phyloP scores from a whole-genome alignment of 176 grass and related monocot species.

The Typha latifolia region DNA sequence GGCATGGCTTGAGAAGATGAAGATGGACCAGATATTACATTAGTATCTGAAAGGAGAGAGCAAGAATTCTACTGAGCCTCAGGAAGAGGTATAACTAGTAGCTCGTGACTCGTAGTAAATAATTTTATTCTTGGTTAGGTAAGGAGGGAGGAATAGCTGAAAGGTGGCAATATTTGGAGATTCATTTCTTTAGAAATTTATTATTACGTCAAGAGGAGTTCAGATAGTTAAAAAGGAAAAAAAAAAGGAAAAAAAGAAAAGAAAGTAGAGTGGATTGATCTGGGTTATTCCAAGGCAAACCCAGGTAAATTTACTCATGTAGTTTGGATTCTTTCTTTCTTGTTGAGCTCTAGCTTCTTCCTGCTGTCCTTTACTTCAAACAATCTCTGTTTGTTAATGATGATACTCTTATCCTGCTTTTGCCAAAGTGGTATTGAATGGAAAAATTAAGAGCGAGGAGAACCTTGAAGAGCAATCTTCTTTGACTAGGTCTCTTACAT shows the following conservation, averaged over 20 bases:
- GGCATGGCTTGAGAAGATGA: slow-evolving; percentile 84
- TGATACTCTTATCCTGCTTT: no score
- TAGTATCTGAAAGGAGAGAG: slow-evolving; percentile 8
- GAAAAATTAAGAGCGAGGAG: no score
- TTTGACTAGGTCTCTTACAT: no score
- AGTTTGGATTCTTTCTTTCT: not conserved
- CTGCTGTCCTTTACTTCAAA: not conserved
- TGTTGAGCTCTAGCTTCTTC: not conserved
- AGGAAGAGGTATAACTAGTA: slow-evolving; percentile 27
- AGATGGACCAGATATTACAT: slow-evolving; percentile 37
- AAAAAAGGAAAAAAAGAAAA: not conserved
- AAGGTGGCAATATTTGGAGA: not conserved
- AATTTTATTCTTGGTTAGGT: slow-evolving; percentile 59
- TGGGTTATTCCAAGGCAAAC: slow-evolving; percentile 2
- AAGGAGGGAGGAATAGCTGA: slow-evolving; percentile 3
- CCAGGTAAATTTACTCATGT: not conserved
- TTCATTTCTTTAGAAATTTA: not conserved
- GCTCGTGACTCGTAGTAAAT: slow-evolving; percentile 51
- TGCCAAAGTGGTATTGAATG: no score
- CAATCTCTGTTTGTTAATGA: not conserved
- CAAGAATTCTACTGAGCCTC: not conserved
- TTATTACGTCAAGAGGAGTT: not conserved
- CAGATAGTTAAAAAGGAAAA: not conserved
- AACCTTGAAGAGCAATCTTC: no score
- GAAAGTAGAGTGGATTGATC: not conserved